Evolutionary conservation across 2,329 filamentous ascomycete genomes (phyloP).

Genomic region (Trichoderma semiorbis): DNA sequence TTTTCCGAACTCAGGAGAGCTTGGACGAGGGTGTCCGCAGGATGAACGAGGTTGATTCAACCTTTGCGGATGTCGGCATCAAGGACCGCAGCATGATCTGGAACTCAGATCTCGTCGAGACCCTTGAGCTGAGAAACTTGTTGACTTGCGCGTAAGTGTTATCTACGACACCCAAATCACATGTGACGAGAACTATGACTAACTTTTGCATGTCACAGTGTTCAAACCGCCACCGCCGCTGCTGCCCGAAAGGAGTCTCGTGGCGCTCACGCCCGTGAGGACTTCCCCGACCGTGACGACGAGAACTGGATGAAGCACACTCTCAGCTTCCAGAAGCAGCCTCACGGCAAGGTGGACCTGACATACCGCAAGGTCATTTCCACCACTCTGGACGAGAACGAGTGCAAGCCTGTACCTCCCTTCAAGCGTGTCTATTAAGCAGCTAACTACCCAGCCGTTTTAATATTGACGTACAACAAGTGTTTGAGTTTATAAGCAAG

Average conservation of each 20-base stretch:
- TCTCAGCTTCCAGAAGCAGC: conserved; percentile 89
- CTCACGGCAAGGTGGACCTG: conserved; percentile 82
- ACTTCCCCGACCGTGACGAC: conserved; percentile 93
- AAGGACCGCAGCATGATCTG: conserved; percentile 99
- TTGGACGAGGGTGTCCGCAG: conserved; percentile 89
- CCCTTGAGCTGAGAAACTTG: conserved; percentile 89
- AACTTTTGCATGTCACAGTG: conserved; percentile 42
- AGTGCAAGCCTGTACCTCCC: conserved; percentile 94
- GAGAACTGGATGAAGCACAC: conserved; percentile 99
- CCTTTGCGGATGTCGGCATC: conserved; percentile 80
- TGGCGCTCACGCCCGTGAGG: conserved; percentile 94
- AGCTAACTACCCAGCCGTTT: conserved; percentile 2
- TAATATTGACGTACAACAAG: neutral
- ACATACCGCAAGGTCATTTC: conserved; percentile 79
- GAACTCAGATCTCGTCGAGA: conserved; percentile 97
- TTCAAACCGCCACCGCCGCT: conserved; percentile 87
- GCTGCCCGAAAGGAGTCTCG: conserved; percentile 95
- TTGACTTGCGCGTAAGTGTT: conserved; percentile 86
- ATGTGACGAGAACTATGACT: neutral
- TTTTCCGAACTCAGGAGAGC: conserved; percentile 92
- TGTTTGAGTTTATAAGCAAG: conserved; percentile 6
- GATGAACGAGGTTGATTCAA: conserved; percentile 79
- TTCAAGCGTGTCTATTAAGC: conserved; percentile 89
- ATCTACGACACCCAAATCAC: neutral
- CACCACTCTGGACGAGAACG: conserved; percentile 85